phyloP scores from a whole-genome alignment of 2,329 filamentous ascomycete species.

The Paracoccidioides brasiliensis region DNA sequence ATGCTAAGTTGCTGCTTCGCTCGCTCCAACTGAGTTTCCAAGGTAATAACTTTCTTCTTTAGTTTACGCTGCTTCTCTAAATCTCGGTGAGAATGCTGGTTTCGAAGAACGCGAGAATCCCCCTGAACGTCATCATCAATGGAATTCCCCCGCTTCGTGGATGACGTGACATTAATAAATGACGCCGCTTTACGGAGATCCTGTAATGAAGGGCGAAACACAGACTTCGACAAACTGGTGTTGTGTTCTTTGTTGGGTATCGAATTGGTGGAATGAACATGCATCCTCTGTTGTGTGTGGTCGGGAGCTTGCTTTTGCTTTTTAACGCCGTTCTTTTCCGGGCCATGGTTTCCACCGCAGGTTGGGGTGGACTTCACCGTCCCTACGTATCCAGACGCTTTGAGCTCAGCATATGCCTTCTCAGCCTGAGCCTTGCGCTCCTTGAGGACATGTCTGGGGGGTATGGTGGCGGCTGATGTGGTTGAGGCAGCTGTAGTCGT shows the following conservation, averaged over 20 bases:
- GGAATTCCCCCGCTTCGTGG: not conserved
- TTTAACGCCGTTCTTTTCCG: not conserved
- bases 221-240: slow-evolving; percentile 8
- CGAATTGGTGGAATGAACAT: not conserved
- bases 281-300: not conserved
- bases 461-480: not conserved
- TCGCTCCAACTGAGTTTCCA: slow-evolving; percentile 45
- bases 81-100: slow-evolving; percentile 43
- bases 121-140: not conserved
- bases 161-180: not conserved
- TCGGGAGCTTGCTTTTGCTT: not conserved
- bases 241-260: slow-evolving; percentile 4
- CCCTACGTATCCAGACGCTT: slow-evolving; percentile 37
- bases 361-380: slow-evolving; percentile 13
- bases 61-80: slow-evolving; percentile 45
- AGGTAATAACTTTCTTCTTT: slow-evolving; percentile 46
- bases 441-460: slow-evolving; percentile 25
- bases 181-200: slow-evolving; percentile 25
- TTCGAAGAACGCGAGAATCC: slow-evolving; percentile 21
- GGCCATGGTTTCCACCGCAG: not conserved
- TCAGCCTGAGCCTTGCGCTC: slow-evolving; percentile 36
- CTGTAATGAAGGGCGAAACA: slow-evolving; percentile 22
- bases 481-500: slow-evolving; percentile 16
- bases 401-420: slow-evolving; percentile 41
- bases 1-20: slow-evolving; percentile 43